phyloP scores from a whole-genome alignment of 2,329 filamentous ascomycete species.

The Helminthosporium solani region DNA sequence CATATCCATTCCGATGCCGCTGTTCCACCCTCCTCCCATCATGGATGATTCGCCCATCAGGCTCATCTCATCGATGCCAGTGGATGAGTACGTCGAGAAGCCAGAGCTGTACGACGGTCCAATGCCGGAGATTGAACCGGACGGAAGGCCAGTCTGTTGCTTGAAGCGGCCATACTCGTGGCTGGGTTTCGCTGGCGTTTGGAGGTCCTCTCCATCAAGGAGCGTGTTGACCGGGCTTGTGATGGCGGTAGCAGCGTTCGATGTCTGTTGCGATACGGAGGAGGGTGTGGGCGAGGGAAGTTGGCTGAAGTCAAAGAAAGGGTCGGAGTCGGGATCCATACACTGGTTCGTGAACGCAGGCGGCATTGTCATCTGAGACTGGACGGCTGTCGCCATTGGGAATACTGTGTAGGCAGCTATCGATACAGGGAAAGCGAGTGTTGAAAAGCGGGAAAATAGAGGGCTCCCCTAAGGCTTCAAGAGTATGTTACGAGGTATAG shows the following conservation, averaged over 20 bases:
- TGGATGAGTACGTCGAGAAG: conserved; percentile 55
- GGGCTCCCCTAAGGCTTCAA: conserved; percentile 30
- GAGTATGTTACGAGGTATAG: conserved; percentile 19
- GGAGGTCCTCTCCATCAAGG: conserved; percentile 53
- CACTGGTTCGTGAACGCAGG: conserved; percentile 40
- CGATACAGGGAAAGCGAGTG: conserved; percentile 12
- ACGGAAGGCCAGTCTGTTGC: conserved; percentile 90
- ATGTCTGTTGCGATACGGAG: conserved; percentile 50
- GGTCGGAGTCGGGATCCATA: conserved; percentile 43
- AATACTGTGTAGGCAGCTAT: conserved; percentile 14
- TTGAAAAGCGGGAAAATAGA: conserved; percentile 9
- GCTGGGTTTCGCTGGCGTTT: conserved; percentile 73
- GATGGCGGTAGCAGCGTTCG: conserved; percentile 54
- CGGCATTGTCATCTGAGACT: conserved; percentile 39
- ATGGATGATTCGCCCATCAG: conserved; percentile 52
- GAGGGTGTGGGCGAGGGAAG: conserved; percentile 61
- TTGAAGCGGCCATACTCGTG: conserved; percentile 95
- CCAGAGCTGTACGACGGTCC: conserved; percentile 56
- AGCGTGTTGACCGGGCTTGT: conserved; percentile 56
- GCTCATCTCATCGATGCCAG: conserved; percentile 68
- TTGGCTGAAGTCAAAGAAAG: conserved; percentile 58
- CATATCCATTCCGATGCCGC: conserved; percentile 53
- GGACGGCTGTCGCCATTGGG: conserved; percentile 40
- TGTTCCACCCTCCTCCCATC: conserved; percentile 58
- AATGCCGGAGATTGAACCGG: conserved; percentile 77